Evolutionary conservation across 2,329 filamentous ascomycete genomes (phyloP), one percentile per base, ranked within the genome.

Genomic region (Xylariomycetidae sp.): DNA sequence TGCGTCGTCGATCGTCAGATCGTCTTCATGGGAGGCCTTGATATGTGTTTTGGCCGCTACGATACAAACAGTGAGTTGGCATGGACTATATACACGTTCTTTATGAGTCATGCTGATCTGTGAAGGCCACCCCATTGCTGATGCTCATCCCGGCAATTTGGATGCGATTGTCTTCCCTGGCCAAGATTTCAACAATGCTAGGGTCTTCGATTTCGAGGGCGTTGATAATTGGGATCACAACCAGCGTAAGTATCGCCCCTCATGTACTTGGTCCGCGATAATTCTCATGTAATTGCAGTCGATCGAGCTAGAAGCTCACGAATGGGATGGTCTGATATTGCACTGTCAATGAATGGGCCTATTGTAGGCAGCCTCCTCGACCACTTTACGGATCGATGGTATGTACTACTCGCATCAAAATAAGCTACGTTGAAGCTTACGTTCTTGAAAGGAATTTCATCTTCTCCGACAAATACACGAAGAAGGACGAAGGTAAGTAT

Each of bases 291-390:
- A n/a, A 3, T 3, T 13, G 5, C 30, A 75, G 70, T 96, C 14
- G 84, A 94, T 50, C 77, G 89, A 31, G 82, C 80, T 9, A 77
- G 80, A 51, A 85, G 72, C 59, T 87, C 85, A 3, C 77, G 89
- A 39, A 95, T 95, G 88, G 88, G 88, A 14, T 95, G 89, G 89
- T 87, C 85, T 11, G 89, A 95, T 59, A 76, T 95, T 38, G 81
- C 84, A 9, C 68, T 96, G 36, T 88, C 80, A 47, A 58, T 95
- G 37, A 72, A 72, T 11, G 88, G 88, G 0, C 80, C 81, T 1
- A 82, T 87, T 8, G 81, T 90, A 0, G 69, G 82, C 42, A 88
- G 85, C 56, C 67, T 95, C 19, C 69, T 79, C 19, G 72, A 75
- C 5, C 88, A 95, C 56, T 95, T 96, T 50, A 72, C 80, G 2